Evolutionary conservation across 2,329 filamentous ascomycete genomes (phyloP).

Genomic region (Periglandula ipomoeae): DNA sequence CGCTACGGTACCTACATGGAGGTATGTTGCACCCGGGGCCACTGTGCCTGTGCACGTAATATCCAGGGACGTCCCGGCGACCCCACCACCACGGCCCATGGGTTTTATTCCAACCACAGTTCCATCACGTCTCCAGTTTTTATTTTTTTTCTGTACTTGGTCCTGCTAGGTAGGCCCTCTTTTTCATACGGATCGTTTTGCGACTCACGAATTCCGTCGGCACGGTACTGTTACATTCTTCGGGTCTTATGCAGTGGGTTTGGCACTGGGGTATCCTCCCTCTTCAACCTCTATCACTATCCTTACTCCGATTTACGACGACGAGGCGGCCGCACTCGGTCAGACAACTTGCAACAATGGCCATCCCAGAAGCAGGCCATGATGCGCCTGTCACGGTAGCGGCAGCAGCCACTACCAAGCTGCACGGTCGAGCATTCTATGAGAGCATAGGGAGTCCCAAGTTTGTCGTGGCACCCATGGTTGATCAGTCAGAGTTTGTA

Average conservation of each 20-base stretch:
- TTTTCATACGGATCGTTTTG: background rate
- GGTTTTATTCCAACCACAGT: no score
- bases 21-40: no score
- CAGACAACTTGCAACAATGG: constrained; percentile 23
- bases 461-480: constrained; percentile 90
- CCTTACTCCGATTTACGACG: background rate
- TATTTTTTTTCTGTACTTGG: no score
- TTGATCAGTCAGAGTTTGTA: constrained; percentile 97
- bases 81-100: no score
- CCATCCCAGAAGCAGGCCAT: constrained; percentile 12
- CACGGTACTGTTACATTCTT: background rate
- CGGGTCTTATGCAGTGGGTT: constrained; percentile 3
- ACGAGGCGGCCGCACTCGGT: background rate
- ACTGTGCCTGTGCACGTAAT: no score
- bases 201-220: background rate
- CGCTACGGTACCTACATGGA: no score
- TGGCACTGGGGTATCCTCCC: background rate
- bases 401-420: constrained; percentile 43
- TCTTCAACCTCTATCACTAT: background rate
- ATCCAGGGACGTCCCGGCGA: no score
- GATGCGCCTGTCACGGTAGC: constrained; percentile 8
- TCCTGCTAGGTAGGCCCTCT: no score
- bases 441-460: constrained; percentile 90
- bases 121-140: no score
- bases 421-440: constrained; percentile 84